Percentiles rank a stretch among this genome's conserved stretches.
phyloP scores from a whole-genome alignment of 2,329 filamentous ascomycete genomes.

The Dendryphion nanum region DNA sequence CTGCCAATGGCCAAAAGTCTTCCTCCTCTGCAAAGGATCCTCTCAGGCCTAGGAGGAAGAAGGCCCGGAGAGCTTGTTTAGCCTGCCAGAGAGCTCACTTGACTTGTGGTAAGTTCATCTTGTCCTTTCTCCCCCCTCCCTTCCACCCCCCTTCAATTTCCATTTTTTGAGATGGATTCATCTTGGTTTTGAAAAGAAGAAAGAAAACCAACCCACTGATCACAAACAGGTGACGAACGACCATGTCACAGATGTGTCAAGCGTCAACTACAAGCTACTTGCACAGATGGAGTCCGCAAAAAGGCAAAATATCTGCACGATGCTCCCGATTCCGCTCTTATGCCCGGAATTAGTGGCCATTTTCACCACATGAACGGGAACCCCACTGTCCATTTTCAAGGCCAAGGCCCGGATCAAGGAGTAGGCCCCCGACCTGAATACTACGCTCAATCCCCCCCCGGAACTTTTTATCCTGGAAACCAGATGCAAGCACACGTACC shows the following conservation, averaged over 20 bases:
- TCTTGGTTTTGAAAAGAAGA: no score
- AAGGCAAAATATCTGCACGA: conserved; percentile 99
- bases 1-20: conserved; percentile 31
- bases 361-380: conserved; percentile 57
- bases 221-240: conserved; percentile 76
- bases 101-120: conserved; percentile 81
- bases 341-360: conserved; percentile 77
- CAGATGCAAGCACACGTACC: conserved; percentile 41
- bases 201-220: no score
- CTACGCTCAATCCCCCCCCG: conserved; percentile 41
- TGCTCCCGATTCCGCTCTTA: conserved; percentile 82
- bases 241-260: conserved; percentile 94
- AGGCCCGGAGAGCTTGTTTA: conserved; percentile 92
- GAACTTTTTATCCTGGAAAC: conserved; percentile 42
- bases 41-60: conserved; percentile 84
- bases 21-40: conserved; percentile 75
- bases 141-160: conserved; percentile 1
- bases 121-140: not conserved
- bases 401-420: conserved; percentile 37
- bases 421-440: conserved; percentile 33
- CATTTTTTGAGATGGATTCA: no score
- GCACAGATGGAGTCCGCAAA: conserved; percentile 94
- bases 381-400: conserved; percentile 13
- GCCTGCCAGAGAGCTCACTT: conserved; percentile 96
- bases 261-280: conserved; percentile 83